Conservation (phyloP, 1,284 basidiomycete species). For the Mycosarcoma maydis region DNA sequence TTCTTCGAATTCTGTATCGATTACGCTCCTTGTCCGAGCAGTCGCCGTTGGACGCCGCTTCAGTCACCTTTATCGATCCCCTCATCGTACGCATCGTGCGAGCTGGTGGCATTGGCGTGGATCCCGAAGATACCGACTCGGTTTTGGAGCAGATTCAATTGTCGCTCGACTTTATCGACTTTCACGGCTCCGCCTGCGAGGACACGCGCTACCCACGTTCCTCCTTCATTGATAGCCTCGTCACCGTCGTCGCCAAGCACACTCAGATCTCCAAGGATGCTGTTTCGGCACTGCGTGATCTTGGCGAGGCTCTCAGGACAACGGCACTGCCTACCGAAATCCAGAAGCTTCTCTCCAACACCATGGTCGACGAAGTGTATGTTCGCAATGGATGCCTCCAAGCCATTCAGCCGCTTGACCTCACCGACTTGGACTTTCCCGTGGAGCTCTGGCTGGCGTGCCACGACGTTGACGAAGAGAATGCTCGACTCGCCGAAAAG, state of each 20-base stretch:
- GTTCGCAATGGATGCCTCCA: conserved; percentile 91
- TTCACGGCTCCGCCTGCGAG: conserved; percentile 85
- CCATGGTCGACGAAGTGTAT: conserved; percentile 86
- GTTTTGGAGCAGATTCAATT: conserved; percentile 87
- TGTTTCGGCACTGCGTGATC: conserved; percentile 81
- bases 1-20: conserved; percentile 86
- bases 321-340: conserved; percentile 63
- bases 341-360: conserved; percentile 75
- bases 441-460: conserved; percentile 87
- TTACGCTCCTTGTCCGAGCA: conserved; percentile 84
- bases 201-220: conserved; percentile 55
- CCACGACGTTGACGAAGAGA: conserved; percentile 92
- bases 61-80: conserved; percentile 83
- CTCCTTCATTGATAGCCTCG: conserved; percentile 75
- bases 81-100: conserved; percentile 78
- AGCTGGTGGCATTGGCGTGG: conserved; percentile 75
- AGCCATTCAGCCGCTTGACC: conserved; percentile 88
- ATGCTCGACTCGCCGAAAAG: conserved; percentile 80
- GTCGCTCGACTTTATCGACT: conserved; percentile 83
- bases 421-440: conserved; percentile 94
- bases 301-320: conserved; percentile 80
- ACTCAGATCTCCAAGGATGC: conserved; percentile 87
- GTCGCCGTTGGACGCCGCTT: conserved; percentile 81
- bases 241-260: conserved; percentile 80
- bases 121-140: conserved; percentile 74